Base-by-base conservation (phyloP, 179 eudicot species). In the Silene coronaria region DNA sequence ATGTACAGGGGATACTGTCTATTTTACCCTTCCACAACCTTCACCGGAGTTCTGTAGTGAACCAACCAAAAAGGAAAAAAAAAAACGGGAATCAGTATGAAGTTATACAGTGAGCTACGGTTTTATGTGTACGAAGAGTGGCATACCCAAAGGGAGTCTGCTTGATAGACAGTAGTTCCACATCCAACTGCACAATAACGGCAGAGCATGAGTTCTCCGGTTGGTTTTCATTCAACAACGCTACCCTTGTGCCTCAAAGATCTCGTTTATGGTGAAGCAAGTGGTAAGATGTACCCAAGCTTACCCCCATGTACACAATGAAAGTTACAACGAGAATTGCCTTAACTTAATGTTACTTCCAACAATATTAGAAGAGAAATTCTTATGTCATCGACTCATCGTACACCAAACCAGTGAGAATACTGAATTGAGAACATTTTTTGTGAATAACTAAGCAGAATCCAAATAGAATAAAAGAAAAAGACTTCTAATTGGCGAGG, bases 91-190 rank as follows among this genome's bases (percentile, higher is more conserved):
- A 27, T 51, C 32, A 5, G 16, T 0, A 66, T 68, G 27, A 42
- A 24, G 62, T 8, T 7, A 38, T 60, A 46, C 10, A 8, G 53
- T 12, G 21, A 36, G 16, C 22, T 27, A 51, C 23, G 46, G 71
- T 8, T 60, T 42, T 69, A 22, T 55, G 63, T 28, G 73, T 34
- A 64, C 38, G 60, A 21, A 72, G 30, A 51, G 45, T 14, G 19
- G 57, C 91, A 14, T 85, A 93, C 98, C 98, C 98, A 45, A 91
- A 93, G 23, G 96, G 90, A 82, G 81, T 92, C 75, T 87, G 91
- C 81, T 92, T 93, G 85, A 93, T 91, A 66, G 98, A 74, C 82
- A 93, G 76, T 62, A 93, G 83, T 73, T 93, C 97, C 75, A 91
- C 84, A 80, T 93, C 96, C 86, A 93, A 32, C 96, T 91, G 92